Evolutionary conservation across 306 rosid genomes (phyloP), one percentile per base, ranked within the genome.

Genomic region (Leucaena leucocephala): DNA sequence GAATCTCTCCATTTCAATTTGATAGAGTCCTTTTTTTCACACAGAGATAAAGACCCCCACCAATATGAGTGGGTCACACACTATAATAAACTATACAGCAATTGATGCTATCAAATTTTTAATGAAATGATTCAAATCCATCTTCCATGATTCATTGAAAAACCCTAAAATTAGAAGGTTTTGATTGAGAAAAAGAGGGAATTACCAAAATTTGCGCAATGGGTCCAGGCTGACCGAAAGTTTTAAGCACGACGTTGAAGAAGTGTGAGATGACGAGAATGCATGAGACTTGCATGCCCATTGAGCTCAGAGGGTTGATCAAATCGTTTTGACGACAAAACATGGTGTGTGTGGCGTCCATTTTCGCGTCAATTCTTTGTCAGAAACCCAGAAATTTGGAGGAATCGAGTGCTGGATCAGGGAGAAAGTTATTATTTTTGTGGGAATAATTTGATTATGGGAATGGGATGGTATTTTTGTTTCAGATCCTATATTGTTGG

Each of bases 181-280:
- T 50, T 0, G 21, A 43, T 67, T 4, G 7, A 19, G 1, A 8
- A 19, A 27, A 39, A 38, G 71, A 36, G 27, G 42, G 33, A 48
- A 35, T 78, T 77, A 92, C 98, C 61, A 95, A 79, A 61, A 95
- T 87, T 71, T 95, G 97, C 33, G 98, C 94, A 67, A 95, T 87
- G 75, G 97, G 89, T 15, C 98, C 98, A 15, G 98, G 92, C 74
- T 95, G 98, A 42, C 98, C 97, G 7, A 91, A 36, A 45, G 90
- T 79, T 72, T 86, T 92, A 76, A 95, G 95, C 35, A 95, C 62
- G 57, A 95, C 82, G 69, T 95, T 91, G 80, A 95, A 95, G 79
- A 92, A 77, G 72, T 92, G 98, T 45, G 98, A 95, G 34, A 92
- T 87, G 82, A 95, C 98, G 46, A 95, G 98, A 82, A 95, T 92